These are phyloP conservation scores for Oxytropis ochrocephala DNA, from an alignment of 306 rosid genomes.

Conservation along the genomic window DNA sequence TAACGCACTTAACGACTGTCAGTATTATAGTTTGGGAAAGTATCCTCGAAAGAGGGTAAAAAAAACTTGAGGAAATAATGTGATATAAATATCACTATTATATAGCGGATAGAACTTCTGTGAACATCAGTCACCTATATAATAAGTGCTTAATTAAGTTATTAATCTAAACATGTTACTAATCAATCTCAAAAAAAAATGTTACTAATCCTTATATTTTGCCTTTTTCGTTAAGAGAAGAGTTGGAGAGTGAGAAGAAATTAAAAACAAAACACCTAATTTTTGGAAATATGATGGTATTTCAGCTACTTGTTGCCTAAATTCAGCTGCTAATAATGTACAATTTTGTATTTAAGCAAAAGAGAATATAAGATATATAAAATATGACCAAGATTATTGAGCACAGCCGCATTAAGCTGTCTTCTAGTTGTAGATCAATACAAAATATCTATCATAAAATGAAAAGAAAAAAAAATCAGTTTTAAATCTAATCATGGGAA, in stretches of 20 bases:
- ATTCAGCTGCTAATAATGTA: constrained; percentile 20
- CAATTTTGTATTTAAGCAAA: constrained; percentile 5
- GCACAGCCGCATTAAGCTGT: constrained; percentile 11
- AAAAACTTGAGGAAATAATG: too few relatives aligned
- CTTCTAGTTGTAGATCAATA: constrained; percentile 10
- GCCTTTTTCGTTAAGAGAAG: not conserved
- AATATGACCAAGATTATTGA: constrained; percentile 12
- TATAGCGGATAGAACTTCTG: too few relatives aligned
- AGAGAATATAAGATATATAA: not conserved
- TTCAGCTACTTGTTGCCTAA: constrained; percentile 18
- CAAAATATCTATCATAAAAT: constrained; percentile 6
- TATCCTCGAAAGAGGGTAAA: too few relatives aligned
- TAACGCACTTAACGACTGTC: too few relatives aligned
- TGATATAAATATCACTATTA: too few relatives aligned
- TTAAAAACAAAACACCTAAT: constrained; percentile 8
- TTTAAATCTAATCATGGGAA: too few relatives aligned
- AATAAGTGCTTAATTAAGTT: too few relatives aligned
- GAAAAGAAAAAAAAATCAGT: not conserved
- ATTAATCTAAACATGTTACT: too few relatives aligned
- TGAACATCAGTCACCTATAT: too few relatives aligned
- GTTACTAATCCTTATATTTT: not conserved
- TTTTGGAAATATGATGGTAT: constrained; percentile 25
- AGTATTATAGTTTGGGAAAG: too few relatives aligned
- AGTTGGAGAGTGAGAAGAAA: not conserved
- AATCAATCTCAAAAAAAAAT: too few relatives aligned